Base-by-base conservation (phyloP, 176 grass and related monocot genomes). In the Stipa capillata region DNA sequence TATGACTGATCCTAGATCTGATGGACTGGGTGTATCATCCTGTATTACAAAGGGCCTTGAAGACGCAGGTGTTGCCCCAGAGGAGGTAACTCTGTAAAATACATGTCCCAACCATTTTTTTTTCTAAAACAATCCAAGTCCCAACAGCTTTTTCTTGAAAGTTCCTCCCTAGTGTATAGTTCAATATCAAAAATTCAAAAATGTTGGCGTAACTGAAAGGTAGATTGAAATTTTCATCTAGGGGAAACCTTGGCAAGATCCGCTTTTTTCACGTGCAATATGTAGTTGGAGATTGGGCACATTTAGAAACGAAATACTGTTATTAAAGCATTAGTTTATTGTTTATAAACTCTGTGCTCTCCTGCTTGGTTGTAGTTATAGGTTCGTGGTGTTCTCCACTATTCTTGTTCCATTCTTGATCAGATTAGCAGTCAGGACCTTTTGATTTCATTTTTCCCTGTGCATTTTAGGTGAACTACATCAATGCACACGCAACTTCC, bases 401-500 rank as follows among this genome's bases (percentile, higher is more conserved):
- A 32, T 29, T 79, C 5, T 54, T 55, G 23, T 52, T 49, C 49
- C 7, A 33, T 73, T 62, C 16, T 56, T 79, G 42, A 84, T n/a
- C 24, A 74, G 37, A 64, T 27, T 29, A 81, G 39, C 52, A n/a
- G n/a, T n/a, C n/a, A n/a, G 20, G 15, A 51, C 20, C 48, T 72
- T 62, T 68, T 42, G 47, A 42, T 74, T 69, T 49, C 4, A 31
- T 23, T 67, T 20, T 39, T 18, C n/a, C n/a, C n/a, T n/a, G n/a
- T 42, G 28, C 59, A 41, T 77, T 61, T 39, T 55, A 91, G 85
- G 90, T 92, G 42, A 92, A 86, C 45, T 88, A 92, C 54, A 92
- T 92, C 25, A 92, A 92, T 50, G 90, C 86, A 50, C 90, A 92
- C 32, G 86, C 90, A 65, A 92, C 90, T 85, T 92, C 90, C 47